Base-by-base conservation (phyloP, 225 moss, liverwort and hornwort species). In the Marchantia paleacea region DNA sequence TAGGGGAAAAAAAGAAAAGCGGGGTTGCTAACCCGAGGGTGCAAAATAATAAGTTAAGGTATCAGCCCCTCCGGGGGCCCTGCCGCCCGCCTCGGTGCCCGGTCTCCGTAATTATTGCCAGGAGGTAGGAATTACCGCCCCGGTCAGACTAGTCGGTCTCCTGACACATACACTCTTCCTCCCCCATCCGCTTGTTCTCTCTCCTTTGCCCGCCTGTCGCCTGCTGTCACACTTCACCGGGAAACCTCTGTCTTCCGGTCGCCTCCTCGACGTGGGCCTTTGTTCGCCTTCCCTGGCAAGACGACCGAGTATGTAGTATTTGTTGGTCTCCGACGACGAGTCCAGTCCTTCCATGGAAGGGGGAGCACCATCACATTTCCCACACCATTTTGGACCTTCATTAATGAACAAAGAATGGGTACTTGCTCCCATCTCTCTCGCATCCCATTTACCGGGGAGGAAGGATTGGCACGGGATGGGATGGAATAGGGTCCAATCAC, bases 81-180 rank as follows among this genome's bases (percentile, higher is more conserved):
- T 80, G 80, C 71, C 61, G 81, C 78, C 78, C 49, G 84, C 72
- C 81, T 73, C 84, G 73, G 73, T 75, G 81, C 81, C 80, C 76
- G 80, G 80, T 80, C 81, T 58, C 77, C 81, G 84, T 84, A 81
- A 76, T 66, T 57, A 78, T 79, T 82, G 85, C 79, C 81, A 76
- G 75, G 80, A 80, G 81, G 84, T 85, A 79, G 82, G 79, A 79
- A 82, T 76, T 85, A 82, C 75, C 75, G 85, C 85, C 82, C 68
- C 75, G 81, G 85, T 81, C 85, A 85, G 81, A 74, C 78, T 50
- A 69, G 68, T 68, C 69, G 55, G 69, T 52, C 77, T 70, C 60
- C 57, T 54, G 52, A 74, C 55, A 57, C 26, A 67, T 55, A 53
- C 55, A 26, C 78, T 61, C 78, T 66, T 12, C 71, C 69, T 50